phyloP scores from a whole-genome alignment of 225 moss, liverwort and hornwort species.

The Thuidium tamariscinum region DNA sequence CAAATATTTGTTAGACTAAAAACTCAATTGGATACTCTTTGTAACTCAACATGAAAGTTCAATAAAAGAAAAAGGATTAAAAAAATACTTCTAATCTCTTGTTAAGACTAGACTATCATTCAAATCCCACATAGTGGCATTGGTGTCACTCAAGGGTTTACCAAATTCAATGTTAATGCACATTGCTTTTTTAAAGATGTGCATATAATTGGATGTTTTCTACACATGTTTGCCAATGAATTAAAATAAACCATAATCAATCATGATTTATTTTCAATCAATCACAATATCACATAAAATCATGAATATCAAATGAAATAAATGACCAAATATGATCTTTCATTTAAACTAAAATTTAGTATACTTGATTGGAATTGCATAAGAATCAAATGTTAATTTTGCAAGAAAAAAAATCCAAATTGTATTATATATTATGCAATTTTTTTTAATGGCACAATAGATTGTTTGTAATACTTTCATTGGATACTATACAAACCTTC shows the following conservation, averaged over 20 bases:
- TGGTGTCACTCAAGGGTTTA: too few species aligned
- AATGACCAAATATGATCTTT: neutral
- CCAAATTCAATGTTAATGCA: too few species aligned
- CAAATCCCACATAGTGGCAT: too few species aligned
- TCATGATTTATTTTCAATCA: neutral
- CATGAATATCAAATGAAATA: neutral
- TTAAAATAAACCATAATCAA: neutral
- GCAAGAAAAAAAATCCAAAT: neutral
- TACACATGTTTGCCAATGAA: fast-evolving
- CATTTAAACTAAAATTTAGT: neutral
- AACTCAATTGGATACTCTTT: too few species aligned
- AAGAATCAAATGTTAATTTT: neutral
- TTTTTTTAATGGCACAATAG: too few species aligned
- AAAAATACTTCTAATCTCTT: too few species aligned
- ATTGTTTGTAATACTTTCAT: fast-evolving
- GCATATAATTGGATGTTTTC: fast-evolving
- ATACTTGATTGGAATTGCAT: neutral
- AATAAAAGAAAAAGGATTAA: too few species aligned
- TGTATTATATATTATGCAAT: neutral
- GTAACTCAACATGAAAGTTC: too few species aligned
- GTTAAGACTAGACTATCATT: too few species aligned
- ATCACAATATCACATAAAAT: fast-evolving
- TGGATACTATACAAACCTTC: fast-evolving
- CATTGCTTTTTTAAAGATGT: neutral
- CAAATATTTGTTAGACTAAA: too few species aligned